These are phyloP conservation scores for Dactylonectria estremocensis DNA, from an alignment of 2,329 filamentous ascomycete genomes.

Conservation along the genomic window DNA sequence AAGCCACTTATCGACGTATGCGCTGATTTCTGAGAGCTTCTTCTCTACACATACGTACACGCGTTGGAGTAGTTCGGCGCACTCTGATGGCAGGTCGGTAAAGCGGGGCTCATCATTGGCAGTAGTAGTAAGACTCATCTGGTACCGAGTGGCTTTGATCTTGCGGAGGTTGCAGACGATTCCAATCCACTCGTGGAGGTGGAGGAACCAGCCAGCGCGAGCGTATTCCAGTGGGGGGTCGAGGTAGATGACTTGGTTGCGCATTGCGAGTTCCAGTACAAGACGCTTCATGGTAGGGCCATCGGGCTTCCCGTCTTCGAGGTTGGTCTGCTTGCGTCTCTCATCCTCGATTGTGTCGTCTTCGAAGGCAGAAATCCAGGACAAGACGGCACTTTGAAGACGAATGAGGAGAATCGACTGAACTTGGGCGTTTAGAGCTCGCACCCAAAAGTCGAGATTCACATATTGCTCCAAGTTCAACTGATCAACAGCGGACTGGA, in stretches of 20 bases:
- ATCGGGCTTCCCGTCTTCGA: slow-evolving; percentile 64
- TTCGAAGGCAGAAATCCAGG: slow-evolving; percentile 91
- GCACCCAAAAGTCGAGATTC: slow-evolving; percentile 92
- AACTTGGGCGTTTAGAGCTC: slow-evolving; percentile 87
- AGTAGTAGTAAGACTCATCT: slow-evolving; percentile 83
- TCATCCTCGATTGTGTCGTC: slow-evolving; percentile 69
- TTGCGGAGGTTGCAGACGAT: slow-evolving; percentile 93
- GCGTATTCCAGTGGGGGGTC: slow-evolving; percentile 95
- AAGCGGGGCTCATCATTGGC: slow-evolving; percentile 81
- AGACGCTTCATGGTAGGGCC: slow-evolving; percentile 79
- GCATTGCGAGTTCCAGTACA: slow-evolving; percentile 95
- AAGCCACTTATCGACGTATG: slow-evolving; percentile 97
- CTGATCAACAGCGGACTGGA: slow-evolving; percentile 95
- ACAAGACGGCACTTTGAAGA: slow-evolving; percentile 84
- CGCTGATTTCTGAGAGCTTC: slow-evolving; percentile 83
- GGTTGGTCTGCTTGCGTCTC: slow-evolving; percentile 65
- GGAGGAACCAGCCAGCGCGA: slow-evolving; percentile 92
- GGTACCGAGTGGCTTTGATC: slow-evolving; percentile 95
- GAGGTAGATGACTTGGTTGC: slow-evolving; percentile 96
- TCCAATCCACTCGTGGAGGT: slow-evolving; percentile 94
- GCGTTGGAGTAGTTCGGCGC: slow-evolving; percentile 82
- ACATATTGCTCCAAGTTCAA: slow-evolving; percentile 96
- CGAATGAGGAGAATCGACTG: slow-evolving; percentile 85
- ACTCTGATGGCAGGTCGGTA: slow-evolving; percentile 86
- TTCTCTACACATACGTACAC: slow-evolving; percentile 89